Evolutionary conservation across 768 basidiomycete genomes (phyloP).

Genomic region (Solioccasus polychromus): DNA sequence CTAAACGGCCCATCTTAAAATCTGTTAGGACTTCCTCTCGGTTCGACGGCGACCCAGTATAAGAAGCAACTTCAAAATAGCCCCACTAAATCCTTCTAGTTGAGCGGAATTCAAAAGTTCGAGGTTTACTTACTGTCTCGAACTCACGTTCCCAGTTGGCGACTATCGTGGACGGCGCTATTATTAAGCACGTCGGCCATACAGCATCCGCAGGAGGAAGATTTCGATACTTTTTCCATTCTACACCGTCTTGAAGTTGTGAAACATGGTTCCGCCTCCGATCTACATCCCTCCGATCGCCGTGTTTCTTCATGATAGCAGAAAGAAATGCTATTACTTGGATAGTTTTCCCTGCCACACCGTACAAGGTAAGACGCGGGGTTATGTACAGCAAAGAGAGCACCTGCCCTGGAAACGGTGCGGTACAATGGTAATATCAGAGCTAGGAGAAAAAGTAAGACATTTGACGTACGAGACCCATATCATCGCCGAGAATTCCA

Average conservation of each 20-base stretch:
- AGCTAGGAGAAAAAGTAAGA: neutral
- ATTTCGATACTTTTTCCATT: slow-evolving; percentile 50
- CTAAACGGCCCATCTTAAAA: slow-evolving; percentile 80
- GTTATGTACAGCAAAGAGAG: neutral
- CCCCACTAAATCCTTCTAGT: slow-evolving; percentile 64
- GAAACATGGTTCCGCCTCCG: slow-evolving; percentile 70
- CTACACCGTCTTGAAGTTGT: slow-evolving; percentile 52
- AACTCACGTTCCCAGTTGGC: slow-evolving; percentile 92
- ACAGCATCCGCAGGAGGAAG: slow-evolving; percentile 64
- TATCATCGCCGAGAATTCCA: slow-evolving; percentile 91
- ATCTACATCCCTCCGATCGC: slow-evolving; percentile 57
- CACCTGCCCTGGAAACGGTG: slow-evolving; percentile 26
- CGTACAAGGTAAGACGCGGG: slow-evolving; percentile 5
- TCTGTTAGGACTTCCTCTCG: slow-evolving; percentile 58
- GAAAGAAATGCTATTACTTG: slow-evolving; percentile 88
- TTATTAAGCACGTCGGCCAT: slow-evolving; percentile 88
- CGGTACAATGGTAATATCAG: neutral
- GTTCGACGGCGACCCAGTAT: slow-evolving; percentile 50
- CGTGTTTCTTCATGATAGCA: slow-evolving; percentile 86
- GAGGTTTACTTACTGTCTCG: slow-evolving; percentile 62
- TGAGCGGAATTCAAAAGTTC: neutral
- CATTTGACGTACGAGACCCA: slow-evolving; percentile 66
- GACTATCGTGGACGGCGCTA: slow-evolving; percentile 82
- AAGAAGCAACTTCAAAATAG: slow-evolving; percentile 84
- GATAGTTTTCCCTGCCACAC: slow-evolving; percentile 78